A percentile compares a stretch with the other conserved stretches of the same genome.
Conservation (phyloP, 2,329 filamentous ascomycete genomes). For the Leptographium radiaticola region DNA sequence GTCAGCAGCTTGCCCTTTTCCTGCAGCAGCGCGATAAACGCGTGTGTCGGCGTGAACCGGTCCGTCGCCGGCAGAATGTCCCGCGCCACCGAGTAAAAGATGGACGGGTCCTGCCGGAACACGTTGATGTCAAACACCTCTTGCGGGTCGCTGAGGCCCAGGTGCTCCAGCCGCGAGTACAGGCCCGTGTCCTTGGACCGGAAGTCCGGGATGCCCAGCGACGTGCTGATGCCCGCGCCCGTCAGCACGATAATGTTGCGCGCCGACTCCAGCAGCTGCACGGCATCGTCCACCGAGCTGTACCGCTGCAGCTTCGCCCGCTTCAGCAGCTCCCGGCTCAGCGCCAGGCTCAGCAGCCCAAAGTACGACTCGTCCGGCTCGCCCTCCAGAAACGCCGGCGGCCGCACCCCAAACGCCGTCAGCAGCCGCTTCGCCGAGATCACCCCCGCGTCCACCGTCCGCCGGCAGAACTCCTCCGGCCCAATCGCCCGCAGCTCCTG, state of each 20-base stretch:
- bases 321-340: conserved; percentile 69
- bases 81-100: conserved; percentile 85
- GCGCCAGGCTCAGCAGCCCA: conserved; percentile 59
- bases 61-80: conserved; percentile 75
- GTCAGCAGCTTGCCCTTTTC: conserved; percentile 80
- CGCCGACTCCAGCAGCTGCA: conserved; percentile 56
- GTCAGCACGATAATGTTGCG: conserved; percentile 88
- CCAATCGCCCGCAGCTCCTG: conserved; percentile 62
- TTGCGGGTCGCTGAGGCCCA: conserved; percentile 73
- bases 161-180: conserved; percentile 69
- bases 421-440: conserved; percentile 73
- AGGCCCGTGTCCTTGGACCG: conserved; percentile 86
- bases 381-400: conserved; percentile 61
- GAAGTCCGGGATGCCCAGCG: conserved; percentile 92
- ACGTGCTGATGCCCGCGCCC: conserved; percentile 92
- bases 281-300: conserved; percentile 82
- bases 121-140: conserved; percentile 88
- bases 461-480: conserved; percentile 62
- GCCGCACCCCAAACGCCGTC: conserved; percentile 69
- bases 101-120: conserved; percentile 73
- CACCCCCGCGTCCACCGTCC: conserved; percentile 53
- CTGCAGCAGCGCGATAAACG: conserved; percentile 83
- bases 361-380: conserved; percentile 63
- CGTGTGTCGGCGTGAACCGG: conserved; percentile 81
- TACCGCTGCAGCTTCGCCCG: conserved; percentile 66